A percentile compares a stretch with the other conserved stretches of the same genome.
Evolutionary conservation across 1,284 basidiomycete genomes (phyloP).

Genomic region (Porogramme epimiltina): DNA sequence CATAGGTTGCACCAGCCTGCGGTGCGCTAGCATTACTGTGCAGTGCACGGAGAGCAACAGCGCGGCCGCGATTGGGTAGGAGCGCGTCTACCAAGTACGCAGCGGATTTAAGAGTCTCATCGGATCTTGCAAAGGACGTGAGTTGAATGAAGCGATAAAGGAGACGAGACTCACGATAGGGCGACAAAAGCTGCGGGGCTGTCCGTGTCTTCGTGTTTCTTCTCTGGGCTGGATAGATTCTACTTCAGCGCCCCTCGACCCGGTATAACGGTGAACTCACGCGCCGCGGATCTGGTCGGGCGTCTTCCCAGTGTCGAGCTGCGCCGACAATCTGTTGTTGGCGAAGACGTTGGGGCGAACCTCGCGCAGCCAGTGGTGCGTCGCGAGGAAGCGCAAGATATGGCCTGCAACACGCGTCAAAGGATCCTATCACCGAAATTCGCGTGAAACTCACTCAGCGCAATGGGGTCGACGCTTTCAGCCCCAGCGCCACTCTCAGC

Average conservation of each 20-base stretch:
- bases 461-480: constrained; percentile 9
- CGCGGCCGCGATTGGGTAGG: background rate
- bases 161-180: background rate
- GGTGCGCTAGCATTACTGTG: background rate
- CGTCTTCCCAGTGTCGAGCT: constrained; percentile 64
- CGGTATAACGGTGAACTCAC: background rate
- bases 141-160: background rate
- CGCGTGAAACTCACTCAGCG: constrained; percentile 5
- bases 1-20: background rate
- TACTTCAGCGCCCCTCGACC: background rate
- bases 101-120: constrained; percentile 12
- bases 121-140: background rate
- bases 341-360: constrained; percentile 66
- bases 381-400: constrained; percentile 67
- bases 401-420: constrained; percentile 44
- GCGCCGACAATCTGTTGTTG: constrained; percentile 62
- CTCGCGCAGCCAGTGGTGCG: constrained; percentile 70
- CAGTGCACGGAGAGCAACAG: background rate
- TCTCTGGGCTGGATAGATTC: constrained; percentile 4
- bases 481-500: constrained; percentile 12
- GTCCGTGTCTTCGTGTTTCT: constrained; percentile 20
- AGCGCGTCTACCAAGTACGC: constrained; percentile 11
- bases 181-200: constrained; percentile 15
- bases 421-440: background rate
- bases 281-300: constrained; percentile 32